Evolutionary conservation across 208 protist genomes (phyloP), one percentile per base, ranked within the genome.

Genomic region (Trypanosomatidae sp.): DNA sequence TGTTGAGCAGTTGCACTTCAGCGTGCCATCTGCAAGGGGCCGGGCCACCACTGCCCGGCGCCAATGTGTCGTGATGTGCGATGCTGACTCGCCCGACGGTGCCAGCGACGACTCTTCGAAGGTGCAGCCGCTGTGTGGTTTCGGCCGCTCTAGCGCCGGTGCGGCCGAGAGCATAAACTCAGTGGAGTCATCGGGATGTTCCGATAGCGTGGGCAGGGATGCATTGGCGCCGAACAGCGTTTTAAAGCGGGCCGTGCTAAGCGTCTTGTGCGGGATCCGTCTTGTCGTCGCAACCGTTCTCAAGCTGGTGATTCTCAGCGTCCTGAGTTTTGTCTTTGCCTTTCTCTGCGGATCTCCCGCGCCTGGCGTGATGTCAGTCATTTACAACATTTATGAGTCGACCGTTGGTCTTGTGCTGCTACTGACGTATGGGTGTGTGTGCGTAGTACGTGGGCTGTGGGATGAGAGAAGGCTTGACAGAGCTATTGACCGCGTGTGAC

Each of bases 381-480:
- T 81, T 46, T 22, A 12, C 8, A 19, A 8, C 8, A 17, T 73
- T 2, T 69, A 36, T 56, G 68, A 15, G 12, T 9, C 65, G 1
- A 19, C 28, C 13, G n/a, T n/a, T 13, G 69, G 76, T 10, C 25
- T 68, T 1, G 6, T 69, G 2, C 6, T 76, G 41, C 43, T 52
- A 8, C 58, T 73, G 43, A 4, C 28, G 13, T 73, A 67, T 69
- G 33, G 2, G 10, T 49, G 66, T 25, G 19, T 70, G 4, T 59
- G 65, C 59, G 59, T 73, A 4, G 25, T 64, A 2, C 71, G 77
- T 30, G 77, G 77, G 9, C 19, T 69, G 7, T 77, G 66, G 60
- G 77, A 81, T 65, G 71, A 81, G 71, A 36, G n/a, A 12, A 50
- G 36, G n/a, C 19, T 81, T 0, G 52, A 81, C n/a, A 15, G 44